These are phyloP conservation scores for Cercophora newfieldiana DNA, from an alignment of 495 filamentous ascomycete genomes.

Conservation along the genomic window DNA sequence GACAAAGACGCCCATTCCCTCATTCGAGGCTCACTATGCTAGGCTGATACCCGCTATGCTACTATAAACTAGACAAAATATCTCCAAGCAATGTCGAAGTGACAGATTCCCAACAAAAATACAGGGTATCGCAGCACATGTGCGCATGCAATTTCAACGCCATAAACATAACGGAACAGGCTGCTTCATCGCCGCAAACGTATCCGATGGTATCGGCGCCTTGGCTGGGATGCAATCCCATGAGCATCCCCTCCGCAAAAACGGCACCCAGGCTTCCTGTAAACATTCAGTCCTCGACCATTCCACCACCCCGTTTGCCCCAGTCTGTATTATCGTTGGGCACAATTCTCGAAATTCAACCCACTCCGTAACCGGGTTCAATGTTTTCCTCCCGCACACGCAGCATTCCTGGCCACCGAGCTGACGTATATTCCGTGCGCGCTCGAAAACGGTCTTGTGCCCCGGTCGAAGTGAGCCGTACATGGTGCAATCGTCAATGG, in stretches of 20 bases:
- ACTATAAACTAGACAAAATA: neutral
- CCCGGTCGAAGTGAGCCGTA: neutral
- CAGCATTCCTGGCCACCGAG: slow-evolving; percentile 27
- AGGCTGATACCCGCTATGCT: neutral
- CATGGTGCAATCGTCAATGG: slow-evolving; percentile 1
- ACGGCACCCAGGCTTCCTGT: slow-evolving; percentile 52
- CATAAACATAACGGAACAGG: neutral
- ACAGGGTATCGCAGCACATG: neutral
- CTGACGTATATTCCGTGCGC: slow-evolving; percentile 13
- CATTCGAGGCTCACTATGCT: neutral
- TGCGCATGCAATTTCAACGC: neutral
- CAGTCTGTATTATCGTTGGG: neutral
- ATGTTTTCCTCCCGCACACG: slow-evolving; percentile 28
- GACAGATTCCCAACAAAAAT: neutral
- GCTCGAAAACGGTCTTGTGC: slow-evolving; percentile 8
- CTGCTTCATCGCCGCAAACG: neutral
- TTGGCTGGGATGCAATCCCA: slow-evolving; percentile 58
- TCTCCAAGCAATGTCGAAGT: neutral
- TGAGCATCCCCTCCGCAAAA: slow-evolving; percentile 64
- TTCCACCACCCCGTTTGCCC: neutral
- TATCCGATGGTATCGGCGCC: slow-evolving; percentile 1
- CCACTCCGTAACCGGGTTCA: slow-evolving; percentile 31
- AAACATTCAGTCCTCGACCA: neutral
- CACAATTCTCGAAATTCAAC: slow-evolving; percentile 31
- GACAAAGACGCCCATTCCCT: neutral